Percentiles rank a stretch among this genome's conserved stretches.
phyloP scores from a whole-genome alignment of 768 basidiomycete species.

The Termitomyces sp. region DNA sequence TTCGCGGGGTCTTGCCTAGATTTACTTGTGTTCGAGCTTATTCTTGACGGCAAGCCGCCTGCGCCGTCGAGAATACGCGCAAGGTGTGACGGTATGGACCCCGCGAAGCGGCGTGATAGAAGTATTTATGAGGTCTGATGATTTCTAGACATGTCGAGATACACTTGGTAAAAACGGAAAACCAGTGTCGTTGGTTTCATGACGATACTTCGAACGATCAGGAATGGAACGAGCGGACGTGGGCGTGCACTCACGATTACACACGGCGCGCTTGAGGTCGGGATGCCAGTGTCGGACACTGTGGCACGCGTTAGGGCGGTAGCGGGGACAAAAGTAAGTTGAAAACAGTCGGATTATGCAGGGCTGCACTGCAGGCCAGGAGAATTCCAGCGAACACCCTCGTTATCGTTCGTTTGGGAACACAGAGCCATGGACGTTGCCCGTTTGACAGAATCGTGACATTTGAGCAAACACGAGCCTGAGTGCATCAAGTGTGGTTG shows the following conservation, averaged over 20 bases:
- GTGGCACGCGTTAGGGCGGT: slow-evolving; percentile 25
- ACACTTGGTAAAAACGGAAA: too few species aligned
- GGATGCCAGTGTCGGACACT: slow-evolving; percentile 18
- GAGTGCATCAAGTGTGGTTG: slow-evolving; percentile 29
- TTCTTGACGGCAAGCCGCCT: too few species aligned
- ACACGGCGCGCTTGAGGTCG: slow-evolving; percentile 45
- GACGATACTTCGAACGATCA: slow-evolving; percentile 35
- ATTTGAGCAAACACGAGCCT: slow-evolving; percentile 23
- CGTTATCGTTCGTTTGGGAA: slow-evolving; percentile 33
- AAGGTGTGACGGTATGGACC: too few species aligned
- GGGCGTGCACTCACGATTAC: slow-evolving; percentile 37
- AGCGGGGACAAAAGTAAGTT: slow-evolving; percentile 15
- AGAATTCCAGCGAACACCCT: slow-evolving; percentile 28
- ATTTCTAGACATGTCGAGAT: too few species aligned
- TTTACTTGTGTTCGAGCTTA: too few species aligned
- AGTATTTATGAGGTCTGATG: too few species aligned
- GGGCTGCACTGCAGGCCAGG: slow-evolving; percentile 11
- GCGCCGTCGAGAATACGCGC: too few species aligned
- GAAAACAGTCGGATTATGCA: slow-evolving; percentile 17
- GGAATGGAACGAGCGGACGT: slow-evolving; percentile 31
- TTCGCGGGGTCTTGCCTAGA: too few species aligned
- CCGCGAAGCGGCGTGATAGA: too few species aligned
- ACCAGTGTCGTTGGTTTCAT: too few species aligned
- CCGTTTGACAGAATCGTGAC: slow-evolving; percentile 19
- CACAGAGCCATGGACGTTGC: slow-evolving; percentile 17